Base-by-base conservation (phyloP, 169 alveolate species). In the Theileria orientalis region DNA sequence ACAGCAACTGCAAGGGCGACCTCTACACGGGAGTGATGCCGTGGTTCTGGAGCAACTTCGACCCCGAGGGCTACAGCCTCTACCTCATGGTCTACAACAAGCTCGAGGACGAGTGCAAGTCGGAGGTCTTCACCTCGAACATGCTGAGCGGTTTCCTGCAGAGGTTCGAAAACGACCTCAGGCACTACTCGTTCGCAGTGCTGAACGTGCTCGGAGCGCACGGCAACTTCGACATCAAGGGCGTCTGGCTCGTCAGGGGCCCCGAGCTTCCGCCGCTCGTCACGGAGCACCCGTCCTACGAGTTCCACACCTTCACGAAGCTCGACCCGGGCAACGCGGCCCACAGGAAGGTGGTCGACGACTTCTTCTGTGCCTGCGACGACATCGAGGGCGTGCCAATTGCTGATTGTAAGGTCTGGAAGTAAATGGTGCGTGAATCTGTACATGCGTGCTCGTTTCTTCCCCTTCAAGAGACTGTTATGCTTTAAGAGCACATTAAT, bases 191-290 rank as follows among this genome's bases (percentile, higher is more conserved):
- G n/a, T 98, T 96, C 85, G 99, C 96, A 56, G 96, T 94, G 30
- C 90, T 94, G 40, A 92, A 96, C 46, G 96, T 98, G 19, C 83
- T 96, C 70, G 99, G 99, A 30, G 94, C 92, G 59, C 96, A 83
- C 46, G 94, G 94, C 41, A 64, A 90, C 76, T 93, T 92, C 69
- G 98, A 96, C 66, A 93, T 96, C 47, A 93, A 86, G 80, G 99
- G 99, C 14, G 98, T 96, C 7, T 96, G 99, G 98, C 70, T 97
- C 80, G 94, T 95, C 92, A 94, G 97, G 89, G 99, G 99, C 41
- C 83, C 70, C 8, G 97, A 92, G 21, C 83, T 95, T 23, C 98
- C 98, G 9, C 83, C 83, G 63, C 90, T 86, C 79, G 87, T 97
- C 95, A 83, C 87, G 66, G 98, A 96, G 23, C 98, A 96, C 77